Evolutionary conservation across 106 monocot species (phyloP), one percentile per base, ranked within the genome.

Genomic region (Ottelia alismoides): DNA sequence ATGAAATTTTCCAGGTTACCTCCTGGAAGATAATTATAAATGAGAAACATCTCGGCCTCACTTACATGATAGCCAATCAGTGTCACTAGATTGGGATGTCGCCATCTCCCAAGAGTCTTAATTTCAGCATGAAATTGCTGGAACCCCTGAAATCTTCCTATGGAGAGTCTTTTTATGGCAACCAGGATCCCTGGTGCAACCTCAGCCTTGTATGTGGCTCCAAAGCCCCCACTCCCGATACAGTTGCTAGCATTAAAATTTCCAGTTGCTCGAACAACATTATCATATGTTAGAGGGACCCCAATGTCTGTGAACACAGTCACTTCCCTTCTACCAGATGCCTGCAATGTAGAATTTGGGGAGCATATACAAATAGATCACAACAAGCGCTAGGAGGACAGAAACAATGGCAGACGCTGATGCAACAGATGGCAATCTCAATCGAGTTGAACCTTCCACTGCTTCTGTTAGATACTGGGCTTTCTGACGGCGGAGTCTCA

Each of bases 191-290:
- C 89, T 9, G 89, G 89, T 53, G 96, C 66, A 75, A 96, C 55
- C 65, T 96, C 96, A 52, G 96, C 96, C 53, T 79, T 96, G 78
- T 96, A 96, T 5, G 96, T 96, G 27, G 96, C 96, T 27, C 96
- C 96, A 53, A 96, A 96, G 3, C 96, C 96, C 30, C 96, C 96
- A 63, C 84, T 88, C 55, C 96, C 96, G 45, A 96, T 96, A 47
- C 69, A 70, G n/a, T 70, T 70, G 45, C 53, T 61, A 22, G 69
- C 61, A 49, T 70, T 70, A 32, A 70, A 70, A 25, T 51, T 59
- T 21, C 61, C 61, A 0, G 69, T 70, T 24, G 69, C 59, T 53
- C 69, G 53, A 2, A 96, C 81, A 19, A 96, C 85, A 65, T 46
- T 74, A 48, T 96, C 96, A 52, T 89, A 96, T 49, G 79, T 96